These are phyloP conservation scores for Tetrahymena elliotti DNA, from an alignment of 73 alveolate species.

Conservation along the genomic window DNA sequence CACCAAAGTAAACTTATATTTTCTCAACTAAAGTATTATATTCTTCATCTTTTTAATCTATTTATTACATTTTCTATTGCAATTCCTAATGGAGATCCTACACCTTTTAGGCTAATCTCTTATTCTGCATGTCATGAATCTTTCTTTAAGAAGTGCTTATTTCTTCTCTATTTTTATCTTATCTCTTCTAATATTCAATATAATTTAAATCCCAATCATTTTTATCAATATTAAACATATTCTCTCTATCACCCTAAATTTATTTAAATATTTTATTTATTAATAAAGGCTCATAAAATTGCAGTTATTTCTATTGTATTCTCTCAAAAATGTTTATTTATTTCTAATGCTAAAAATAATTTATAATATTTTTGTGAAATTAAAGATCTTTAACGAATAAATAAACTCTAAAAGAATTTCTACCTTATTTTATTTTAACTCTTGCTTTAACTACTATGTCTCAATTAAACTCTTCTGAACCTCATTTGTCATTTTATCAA, in stretches of 20 bases:
- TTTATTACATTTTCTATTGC: neutral
- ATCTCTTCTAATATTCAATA: neutral
- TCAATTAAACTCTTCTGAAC: neutral
- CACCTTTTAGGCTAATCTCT: neutral
- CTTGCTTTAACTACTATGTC: neutral
- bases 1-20: neutral
- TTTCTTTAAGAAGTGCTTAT: neutral
- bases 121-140: neutral
- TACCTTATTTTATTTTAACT: neutral
- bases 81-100: neutral
- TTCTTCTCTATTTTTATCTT: neutral
- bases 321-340: no score
- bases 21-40: neutral
- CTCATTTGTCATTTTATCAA: neutral
- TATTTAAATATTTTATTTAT: no score
- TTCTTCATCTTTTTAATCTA: neutral
- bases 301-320: no score
- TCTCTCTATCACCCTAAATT: neutral
- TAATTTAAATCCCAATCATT: neutral
- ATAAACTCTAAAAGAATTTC: neutral
- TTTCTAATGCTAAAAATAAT: no score
- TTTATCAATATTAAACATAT: neutral
- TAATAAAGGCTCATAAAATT: no score
- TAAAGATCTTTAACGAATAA: neutral
- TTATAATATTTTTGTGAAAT: no score